Base-by-base conservation (phyloP, 2,329 filamentous ascomycete genomes). In the Cladosporium sp. region DNA sequence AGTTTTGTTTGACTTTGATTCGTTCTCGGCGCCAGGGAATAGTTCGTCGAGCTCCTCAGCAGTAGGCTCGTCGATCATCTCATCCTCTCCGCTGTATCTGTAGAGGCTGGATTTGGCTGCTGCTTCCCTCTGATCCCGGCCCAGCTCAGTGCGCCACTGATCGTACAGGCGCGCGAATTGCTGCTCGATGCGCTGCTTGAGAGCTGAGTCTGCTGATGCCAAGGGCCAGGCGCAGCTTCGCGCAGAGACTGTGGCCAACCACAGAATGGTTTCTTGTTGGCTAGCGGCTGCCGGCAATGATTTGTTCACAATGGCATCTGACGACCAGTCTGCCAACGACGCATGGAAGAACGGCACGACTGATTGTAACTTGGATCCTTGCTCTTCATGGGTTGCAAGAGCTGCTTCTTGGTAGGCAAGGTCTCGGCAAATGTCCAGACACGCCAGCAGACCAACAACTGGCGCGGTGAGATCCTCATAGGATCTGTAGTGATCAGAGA, bases 381-480 rank as follows among this genome's bases (percentile, higher is more conserved):
- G 12, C 35, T 32, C 15, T 9, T 16, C 8, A 2, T 25, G 35
- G 38, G 7, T 29, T 15, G 39, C 45, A 1, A 27, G 33, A 7
- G 18, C 9, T 8, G 18, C 2, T 8, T 42, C 46, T 41, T 38
- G 35, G 15, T 18, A 18, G 3, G 52, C 41, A 2, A 66, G 50
- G 20, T 52, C 38, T 13, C 54, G 53, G 7, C 56, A 53, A 5
- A 63, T 49, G 7, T 58, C 81, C 8, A 97, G 72, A 58, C 88
- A 88, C 51, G 86, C 82, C 38, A 97, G 73, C 55, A 96, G 86
- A 46, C 86, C 88, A 38, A 89, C 76, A 9, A 89, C 78, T 3
- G 89, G 91, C 38, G 80, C 76, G 0, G 86, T 87, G 58, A 97
- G 80, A 62, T 98, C 93, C 53, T 89, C 87, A 61, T 96, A 97